A percentile compares a stretch with the other conserved stretches of the same genome.
Conservation (phyloP, 1,284 basidiomycete species). For the Microbotryum saponariae region DNA sequence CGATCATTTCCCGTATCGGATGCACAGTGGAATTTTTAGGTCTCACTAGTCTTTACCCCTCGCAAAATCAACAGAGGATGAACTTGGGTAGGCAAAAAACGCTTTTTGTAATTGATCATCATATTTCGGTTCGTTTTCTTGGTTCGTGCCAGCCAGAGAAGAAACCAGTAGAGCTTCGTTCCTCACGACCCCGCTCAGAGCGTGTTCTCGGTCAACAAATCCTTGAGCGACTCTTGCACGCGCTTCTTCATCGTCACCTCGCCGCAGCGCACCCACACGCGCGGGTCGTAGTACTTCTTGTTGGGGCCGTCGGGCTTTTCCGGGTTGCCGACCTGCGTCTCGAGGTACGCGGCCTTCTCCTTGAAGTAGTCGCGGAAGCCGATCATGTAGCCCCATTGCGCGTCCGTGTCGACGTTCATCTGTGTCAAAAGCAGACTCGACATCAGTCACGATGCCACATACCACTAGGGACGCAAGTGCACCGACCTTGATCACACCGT, state of each 20-base stretch:
- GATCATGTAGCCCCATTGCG: conserved; percentile 36
- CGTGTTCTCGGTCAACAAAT: conserved; percentile 49
- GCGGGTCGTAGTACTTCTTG: conserved; percentile 95
- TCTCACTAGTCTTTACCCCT: no score
- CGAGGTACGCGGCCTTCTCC: conserved; percentile 76
- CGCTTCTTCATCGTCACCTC: conserved; percentile 87
- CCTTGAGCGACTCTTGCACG: conserved; percentile 83
- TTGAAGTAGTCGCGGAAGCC: conserved; percentile 65
- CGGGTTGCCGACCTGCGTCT: conserved; percentile 77
- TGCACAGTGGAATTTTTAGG: no score
- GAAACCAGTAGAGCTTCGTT: no score
- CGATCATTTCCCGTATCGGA: no score
- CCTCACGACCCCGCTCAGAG: conserved; percentile 10
- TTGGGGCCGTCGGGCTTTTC: conserved; percentile 90
- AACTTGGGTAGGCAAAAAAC: no score
- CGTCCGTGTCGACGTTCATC: conserved; percentile 44
- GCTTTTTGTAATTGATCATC: no score
- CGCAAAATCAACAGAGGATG: no score
- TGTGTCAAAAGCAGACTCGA: background rate
- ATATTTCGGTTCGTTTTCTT: no score
- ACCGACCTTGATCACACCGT: conserved; percentile 75
- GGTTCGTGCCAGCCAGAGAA: no score
- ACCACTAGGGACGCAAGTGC: conserved; percentile 45
- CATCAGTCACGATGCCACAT: background rate
- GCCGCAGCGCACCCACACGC: conserved; percentile 96